A percentile compares a stretch with the other conserved stretches of the same genome.
phyloP scores from a whole-genome alignment of 345 rosid genomes.

The Salix exigua region DNA sequence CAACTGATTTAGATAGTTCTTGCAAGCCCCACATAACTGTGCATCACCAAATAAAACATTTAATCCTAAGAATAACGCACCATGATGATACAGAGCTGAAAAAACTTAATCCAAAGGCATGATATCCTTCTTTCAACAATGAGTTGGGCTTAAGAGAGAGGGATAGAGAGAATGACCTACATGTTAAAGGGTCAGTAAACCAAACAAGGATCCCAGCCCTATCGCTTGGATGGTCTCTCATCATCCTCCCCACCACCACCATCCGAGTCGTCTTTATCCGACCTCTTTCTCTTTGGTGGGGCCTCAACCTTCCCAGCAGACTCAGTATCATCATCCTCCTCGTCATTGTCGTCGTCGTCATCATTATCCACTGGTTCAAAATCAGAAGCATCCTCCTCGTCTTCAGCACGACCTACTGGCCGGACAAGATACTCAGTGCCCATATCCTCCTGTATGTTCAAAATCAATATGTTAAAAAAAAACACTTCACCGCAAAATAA shows the following conservation, averaged over 20 bases:
- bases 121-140: constrained; percentile 29
- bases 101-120: constrained; percentile 24
- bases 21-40: constrained; percentile 14
- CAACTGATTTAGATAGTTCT: constrained; percentile 10
- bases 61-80: constrained; percentile 18
- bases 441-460: constrained; percentile 49
- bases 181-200: constrained; percentile 26
- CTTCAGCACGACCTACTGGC: constrained; percentile 77
- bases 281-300: constrained; percentile 69
- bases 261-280: constrained; percentile 43
- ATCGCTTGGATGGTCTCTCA: constrained; percentile 84
- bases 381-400: constrained; percentile 88
- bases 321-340: constrained; percentile 15
- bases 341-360: constrained; percentile 44
- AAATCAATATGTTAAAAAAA: not conserved
- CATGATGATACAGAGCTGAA: constrained; percentile 22
- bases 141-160: constrained; percentile 18
- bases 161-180: constrained; percentile 46
- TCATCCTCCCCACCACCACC: constrained; percentile 74
- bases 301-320: constrained; percentile 56
- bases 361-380: constrained; percentile 81
- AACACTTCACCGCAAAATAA: not conserved
- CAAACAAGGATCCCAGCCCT: constrained; percentile 33
- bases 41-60: constrained; percentile 20
- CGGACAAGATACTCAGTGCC: constrained; percentile 80